A percentile compares a stretch with the other conserved stretches of the same genome.
Conservation (phyloP, 495 filamentous ascomycete genomes). For the Diplogelasinospora grovesii region DNA sequence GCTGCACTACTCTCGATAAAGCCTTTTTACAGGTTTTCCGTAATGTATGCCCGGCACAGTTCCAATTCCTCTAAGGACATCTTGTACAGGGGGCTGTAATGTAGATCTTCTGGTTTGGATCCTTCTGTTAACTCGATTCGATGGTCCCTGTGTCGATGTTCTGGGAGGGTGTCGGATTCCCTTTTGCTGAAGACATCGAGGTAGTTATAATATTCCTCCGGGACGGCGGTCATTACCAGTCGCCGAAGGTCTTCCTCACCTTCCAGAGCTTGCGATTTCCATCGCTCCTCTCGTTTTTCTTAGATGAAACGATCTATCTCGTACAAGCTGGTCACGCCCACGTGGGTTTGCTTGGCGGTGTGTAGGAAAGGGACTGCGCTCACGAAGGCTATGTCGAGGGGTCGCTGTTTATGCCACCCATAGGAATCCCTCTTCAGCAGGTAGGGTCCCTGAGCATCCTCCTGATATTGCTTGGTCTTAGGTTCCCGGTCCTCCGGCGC, state of each 20-base stretch:
- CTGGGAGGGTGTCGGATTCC: background rate
- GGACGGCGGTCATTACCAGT: background rate
- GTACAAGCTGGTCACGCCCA: background rate
- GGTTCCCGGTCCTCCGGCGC: no score
- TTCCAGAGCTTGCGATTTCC: background rate
- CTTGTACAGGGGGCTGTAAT: slow-evolving; percentile 17
- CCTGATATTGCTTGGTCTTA: no score
- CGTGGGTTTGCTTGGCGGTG: background rate
- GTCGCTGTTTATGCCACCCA: no score
- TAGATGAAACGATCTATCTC: background rate
- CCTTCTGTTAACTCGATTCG: background rate
- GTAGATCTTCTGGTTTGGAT: background rate
- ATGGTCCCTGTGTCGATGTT: background rate
- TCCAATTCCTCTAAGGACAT: slow-evolving; percentile 22
- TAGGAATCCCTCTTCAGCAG: no score
- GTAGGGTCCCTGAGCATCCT: no score
- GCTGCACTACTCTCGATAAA: slow-evolving; percentile 7
- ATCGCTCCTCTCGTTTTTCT: background rate
- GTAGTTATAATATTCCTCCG: background rate
- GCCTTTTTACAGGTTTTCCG: slow-evolving; percentile 8
- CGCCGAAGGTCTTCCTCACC: background rate
- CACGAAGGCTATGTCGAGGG: background rate
- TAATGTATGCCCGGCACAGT: slow-evolving; percentile 5
- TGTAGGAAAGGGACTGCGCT: background rate
- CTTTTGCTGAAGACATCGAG: slow-evolving; percentile 1